Evolutionary conservation across 768 basidiomycete species (phyloP).

Genomic region (Boletus pseudo-olivaceus): DNA sequence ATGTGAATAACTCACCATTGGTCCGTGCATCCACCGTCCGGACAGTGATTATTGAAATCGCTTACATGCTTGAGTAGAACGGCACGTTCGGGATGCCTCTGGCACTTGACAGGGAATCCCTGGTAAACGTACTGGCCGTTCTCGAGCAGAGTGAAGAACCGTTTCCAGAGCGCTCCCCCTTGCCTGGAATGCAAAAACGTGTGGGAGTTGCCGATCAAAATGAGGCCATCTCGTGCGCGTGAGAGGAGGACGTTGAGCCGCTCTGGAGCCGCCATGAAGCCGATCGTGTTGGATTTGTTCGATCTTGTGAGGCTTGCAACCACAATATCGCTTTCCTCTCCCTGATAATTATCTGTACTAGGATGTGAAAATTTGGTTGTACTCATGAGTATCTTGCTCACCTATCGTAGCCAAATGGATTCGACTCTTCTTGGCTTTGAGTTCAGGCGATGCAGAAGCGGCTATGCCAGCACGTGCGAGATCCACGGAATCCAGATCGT

Average conservation of each 20-base stretch:
- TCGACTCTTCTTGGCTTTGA: conserved; percentile 33
- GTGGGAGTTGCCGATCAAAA: conserved; percentile 60
- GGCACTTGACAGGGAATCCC: conserved; percentile 53
- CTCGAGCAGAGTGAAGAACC: conserved; percentile 10
- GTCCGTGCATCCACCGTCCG: conserved; percentile 60
- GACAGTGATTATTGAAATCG: conserved; percentile 52
- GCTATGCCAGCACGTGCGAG: conserved; percentile 52
- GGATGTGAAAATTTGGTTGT: neutral
- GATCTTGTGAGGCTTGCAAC: conserved; percentile 58
- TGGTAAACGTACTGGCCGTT: conserved; percentile 5
- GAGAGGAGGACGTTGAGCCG: conserved; percentile 69
- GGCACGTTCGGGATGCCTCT: conserved; percentile 44
- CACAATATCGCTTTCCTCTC: conserved; percentile 70
- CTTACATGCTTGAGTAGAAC: conserved; percentile 37
- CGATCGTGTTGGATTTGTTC: conserved; percentile 53
- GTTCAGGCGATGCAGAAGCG: conserved; percentile 29
- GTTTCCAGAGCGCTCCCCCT: conserved; percentile 16
- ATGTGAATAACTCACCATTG: conserved; percentile 43
- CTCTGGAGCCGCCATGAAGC: conserved; percentile 69
- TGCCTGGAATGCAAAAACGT: conserved; percentile 44
- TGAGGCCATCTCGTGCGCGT: conserved; percentile 58
- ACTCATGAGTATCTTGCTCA: conserved; percentile 19
- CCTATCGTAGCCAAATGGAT: conserved; percentile 67
- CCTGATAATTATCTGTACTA: conserved; percentile 67
- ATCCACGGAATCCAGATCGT: conserved; percentile 58